phyloP scores from a whole-genome alignment of 176 grass and related monocot genomes.

The Oryza punctata region DNA sequence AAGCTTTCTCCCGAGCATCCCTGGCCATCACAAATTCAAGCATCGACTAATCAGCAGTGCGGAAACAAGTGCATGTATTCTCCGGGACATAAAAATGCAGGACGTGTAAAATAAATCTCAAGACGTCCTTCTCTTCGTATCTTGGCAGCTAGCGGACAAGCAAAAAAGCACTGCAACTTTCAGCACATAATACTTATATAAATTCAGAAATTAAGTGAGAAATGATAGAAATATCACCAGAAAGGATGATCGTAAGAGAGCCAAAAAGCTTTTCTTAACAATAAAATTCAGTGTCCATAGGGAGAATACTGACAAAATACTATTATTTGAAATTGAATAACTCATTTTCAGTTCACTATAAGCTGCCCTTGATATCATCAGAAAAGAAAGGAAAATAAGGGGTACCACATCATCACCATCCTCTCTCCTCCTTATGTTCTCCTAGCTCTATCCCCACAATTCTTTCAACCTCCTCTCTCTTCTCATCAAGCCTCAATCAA shows the following conservation, averaged over 20 bases:
- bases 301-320: slow-evolving; percentile 42
- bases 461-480: slow-evolving; percentile 48
- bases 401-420: slow-evolving; percentile 48
- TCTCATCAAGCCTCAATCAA: slow-evolving; percentile 46
- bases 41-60: slow-evolving; percentile 7
- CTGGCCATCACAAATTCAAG: slow-evolving; percentile 43
- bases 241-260: background rate
- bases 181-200: background rate
- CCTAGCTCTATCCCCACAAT: slow-evolving; percentile 39
- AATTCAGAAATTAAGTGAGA: background rate
- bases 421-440: slow-evolving; percentile 39
- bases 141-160: slow-evolving; percentile 2
- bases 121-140: background rate
- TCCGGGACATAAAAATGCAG: slow-evolving; percentile 4
- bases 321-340: slow-evolving; percentile 26
- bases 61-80: slow-evolving; percentile 16
- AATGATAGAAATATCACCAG: background rate
- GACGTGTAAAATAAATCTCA: background rate
- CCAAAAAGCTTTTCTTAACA: slow-evolving; percentile 7
- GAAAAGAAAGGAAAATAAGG: slow-evolving; percentile 44
- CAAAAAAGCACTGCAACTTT: background rate
- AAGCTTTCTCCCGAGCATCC: slow-evolving; percentile 62
- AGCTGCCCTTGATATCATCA: slow-evolving; percentile 57
- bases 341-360: slow-evolving; percentile 54
- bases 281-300: slow-evolving; percentile 21